Conservation (phyloP, 1,139 yeast species). For the Debaryomyces sp. region DNA sequence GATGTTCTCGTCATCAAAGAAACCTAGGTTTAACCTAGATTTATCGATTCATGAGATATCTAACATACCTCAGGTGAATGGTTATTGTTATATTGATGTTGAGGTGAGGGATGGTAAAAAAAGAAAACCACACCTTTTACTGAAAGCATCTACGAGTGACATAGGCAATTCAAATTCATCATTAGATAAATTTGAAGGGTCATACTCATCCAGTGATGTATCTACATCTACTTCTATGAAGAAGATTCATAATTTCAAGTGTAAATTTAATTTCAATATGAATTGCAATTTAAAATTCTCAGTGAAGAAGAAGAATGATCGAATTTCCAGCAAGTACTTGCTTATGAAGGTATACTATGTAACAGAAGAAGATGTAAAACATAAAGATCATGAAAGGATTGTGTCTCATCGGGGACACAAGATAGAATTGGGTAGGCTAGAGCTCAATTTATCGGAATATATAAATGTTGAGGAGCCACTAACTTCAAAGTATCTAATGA, state of each 20-base stretch:
- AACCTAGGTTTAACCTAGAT: slow-evolving; percentile 57
- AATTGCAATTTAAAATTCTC: slow-evolving; percentile 46
- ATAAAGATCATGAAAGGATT: slow-evolving; percentile 16
- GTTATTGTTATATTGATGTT: slow-evolving; percentile 62
- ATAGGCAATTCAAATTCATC: slow-evolving; percentile 3
- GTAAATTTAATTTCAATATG: slow-evolving; percentile 41
- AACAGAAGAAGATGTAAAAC: slow-evolving; percentile 44
- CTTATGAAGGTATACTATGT: slow-evolving; percentile 37
- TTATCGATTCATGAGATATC: slow-evolving; percentile 68
- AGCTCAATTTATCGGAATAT: slow-evolving; percentile 73
- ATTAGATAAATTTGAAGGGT: background rate
- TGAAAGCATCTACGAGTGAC: slow-evolving; percentile 8
- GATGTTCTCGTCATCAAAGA: slow-evolving; percentile 15
- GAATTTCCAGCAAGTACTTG: slow-evolving; percentile 43
- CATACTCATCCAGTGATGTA: slow-evolving; percentile 25
- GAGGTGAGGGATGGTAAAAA: slow-evolving; percentile 36
- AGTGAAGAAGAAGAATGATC: slow-evolving; percentile 35
- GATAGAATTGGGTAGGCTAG: slow-evolving; percentile 63
- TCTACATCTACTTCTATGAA: slow-evolving; percentile 36
- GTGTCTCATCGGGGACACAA: slow-evolving; percentile 16
- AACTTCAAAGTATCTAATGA: slow-evolving; percentile 66
- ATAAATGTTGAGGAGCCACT: slow-evolving; percentile 56
- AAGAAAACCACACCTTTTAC: slow-evolving; percentile 5
- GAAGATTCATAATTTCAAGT: slow-evolving; percentile 46
- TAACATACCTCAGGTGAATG: slow-evolving; percentile 81